phyloP scores from a whole-genome alignment of 306 rosid genomes.

The Biancaea sappan region DNA sequence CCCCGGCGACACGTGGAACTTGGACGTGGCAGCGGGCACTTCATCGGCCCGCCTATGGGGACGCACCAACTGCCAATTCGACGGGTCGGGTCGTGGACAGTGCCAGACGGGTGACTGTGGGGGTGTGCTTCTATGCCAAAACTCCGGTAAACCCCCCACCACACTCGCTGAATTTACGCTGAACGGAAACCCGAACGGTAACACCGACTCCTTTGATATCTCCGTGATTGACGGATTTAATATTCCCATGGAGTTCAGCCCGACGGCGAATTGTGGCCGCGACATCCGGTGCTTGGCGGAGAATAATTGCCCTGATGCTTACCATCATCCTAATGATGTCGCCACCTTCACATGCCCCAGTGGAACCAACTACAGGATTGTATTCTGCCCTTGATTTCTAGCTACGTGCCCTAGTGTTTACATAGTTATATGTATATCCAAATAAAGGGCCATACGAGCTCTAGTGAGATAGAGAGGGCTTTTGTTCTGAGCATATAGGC shows the following conservation, averaged over 20 bases:
- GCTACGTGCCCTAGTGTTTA: neutral
- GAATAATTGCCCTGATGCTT: slow-evolving; percentile 49
- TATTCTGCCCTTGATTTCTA: slow-evolving; percentile 49
- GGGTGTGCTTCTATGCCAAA: slow-evolving; percentile 42
- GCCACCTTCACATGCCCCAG: slow-evolving; percentile 47
- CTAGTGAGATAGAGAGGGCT: too few species aligned
- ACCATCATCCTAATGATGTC: slow-evolving; percentile 59
- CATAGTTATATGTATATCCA: neutral
- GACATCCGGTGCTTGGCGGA: slow-evolving; percentile 42
- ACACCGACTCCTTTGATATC: slow-evolving; percentile 54
- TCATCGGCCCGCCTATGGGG: slow-evolving; percentile 62
- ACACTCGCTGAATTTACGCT: slow-evolving; percentile 59
- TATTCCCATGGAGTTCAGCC: slow-evolving; percentile 45
- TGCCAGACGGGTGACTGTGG: slow-evolving; percentile 72
- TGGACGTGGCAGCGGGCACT: slow-evolving; percentile 45
- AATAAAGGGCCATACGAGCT: neutral
- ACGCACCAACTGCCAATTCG: slow-evolving; percentile 70
- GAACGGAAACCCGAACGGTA: slow-evolving; percentile 42
- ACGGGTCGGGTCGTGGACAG: slow-evolving; percentile 41
- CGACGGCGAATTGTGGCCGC: slow-evolving; percentile 34
- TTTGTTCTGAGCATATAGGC: too few species aligned
- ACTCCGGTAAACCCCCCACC: slow-evolving; percentile 52
- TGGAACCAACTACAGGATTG: slow-evolving; percentile 51
- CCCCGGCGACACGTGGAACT: slow-evolving; percentile 39
- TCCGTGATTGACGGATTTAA: slow-evolving; percentile 59